These are phyloP conservation scores for Castanopsis chinensis DNA, from an alignment of 306 rosid genomes.

Conservation along the genomic window DNA sequence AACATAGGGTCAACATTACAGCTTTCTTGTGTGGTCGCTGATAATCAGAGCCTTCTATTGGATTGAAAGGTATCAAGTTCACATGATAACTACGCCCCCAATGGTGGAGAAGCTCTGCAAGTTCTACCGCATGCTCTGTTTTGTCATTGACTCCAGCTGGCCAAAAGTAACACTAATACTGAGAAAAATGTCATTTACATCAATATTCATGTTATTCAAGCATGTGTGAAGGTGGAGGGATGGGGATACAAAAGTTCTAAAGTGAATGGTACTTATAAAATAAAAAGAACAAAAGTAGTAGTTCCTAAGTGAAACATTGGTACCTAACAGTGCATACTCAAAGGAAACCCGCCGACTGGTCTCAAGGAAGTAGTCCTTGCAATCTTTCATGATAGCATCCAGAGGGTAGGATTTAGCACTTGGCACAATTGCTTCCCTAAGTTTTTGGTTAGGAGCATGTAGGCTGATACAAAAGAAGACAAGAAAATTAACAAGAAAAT, in stretches of 20 bases:
- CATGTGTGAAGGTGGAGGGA: not conserved
- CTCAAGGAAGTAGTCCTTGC: slow-evolving; percentile 66
- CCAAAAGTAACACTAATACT: slow-evolving; percentile 27
- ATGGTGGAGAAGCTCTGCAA: slow-evolving; percentile 68
- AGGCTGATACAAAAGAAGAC: slow-evolving; percentile 52
- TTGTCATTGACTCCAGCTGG: slow-evolving; percentile 94
- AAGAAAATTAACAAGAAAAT: slow-evolving; percentile 1
- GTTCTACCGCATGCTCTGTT: slow-evolving; percentile 78
- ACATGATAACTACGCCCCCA: slow-evolving; percentile 76
- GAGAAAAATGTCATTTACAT: slow-evolving; percentile 9
- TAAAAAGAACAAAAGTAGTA: no score
- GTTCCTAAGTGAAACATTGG: slow-evolving; percentile 11
- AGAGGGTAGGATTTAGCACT: slow-evolving; percentile 95
- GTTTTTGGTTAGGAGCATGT: slow-evolving; percentile 97
- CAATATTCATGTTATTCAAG: slow-evolving; percentile 15
- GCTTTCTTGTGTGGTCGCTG: slow-evolving; percentile 80
- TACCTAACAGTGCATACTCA: slow-evolving; percentile 98
- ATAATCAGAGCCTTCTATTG: slow-evolving; percentile 88
- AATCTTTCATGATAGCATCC: slow-evolving; percentile 80
- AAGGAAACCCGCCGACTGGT: slow-evolving; percentile 84
- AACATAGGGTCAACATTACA: slow-evolving; percentile 39
- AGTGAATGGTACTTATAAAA: no score
- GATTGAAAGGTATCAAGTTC: slow-evolving; percentile 94
- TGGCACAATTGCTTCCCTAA: slow-evolving; percentile 90
- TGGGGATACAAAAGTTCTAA: not conserved